phyloP scores from a whole-genome alignment of 495 filamentous ascomycete species.

The Xylaria flabelliformis region DNA sequence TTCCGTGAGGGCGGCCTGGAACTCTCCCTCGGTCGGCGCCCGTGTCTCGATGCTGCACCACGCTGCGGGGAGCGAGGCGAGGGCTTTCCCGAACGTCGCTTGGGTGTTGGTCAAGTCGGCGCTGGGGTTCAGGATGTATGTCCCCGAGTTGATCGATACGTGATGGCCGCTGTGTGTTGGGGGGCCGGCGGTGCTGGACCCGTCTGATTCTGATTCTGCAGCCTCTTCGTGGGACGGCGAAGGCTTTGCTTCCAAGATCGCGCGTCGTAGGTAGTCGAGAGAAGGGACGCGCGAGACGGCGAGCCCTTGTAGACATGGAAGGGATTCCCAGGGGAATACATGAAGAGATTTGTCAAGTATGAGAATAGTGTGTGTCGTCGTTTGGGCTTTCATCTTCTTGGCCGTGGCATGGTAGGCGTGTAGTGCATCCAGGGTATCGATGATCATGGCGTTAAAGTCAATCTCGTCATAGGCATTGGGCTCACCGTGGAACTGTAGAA shows the following conservation, averaged over 20 bases:
- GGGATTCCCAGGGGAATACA: slow-evolving; percentile 91
- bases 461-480: slow-evolving; percentile 97
- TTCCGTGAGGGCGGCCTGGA: slow-evolving; percentile 64
- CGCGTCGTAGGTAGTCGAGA: slow-evolving; percentile 73
- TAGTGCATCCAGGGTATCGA: slow-evolving; percentile 83
- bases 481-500: slow-evolving; percentile 95
- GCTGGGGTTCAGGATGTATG: slow-evolving; percentile 87
- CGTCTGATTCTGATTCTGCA: slow-evolving; percentile 25
- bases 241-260: slow-evolving; percentile 46
- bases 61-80: slow-evolving; percentile 46
- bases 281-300: slow-evolving; percentile 86
- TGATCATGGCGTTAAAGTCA: slow-evolving; percentile 88
- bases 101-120: slow-evolving; percentile 84
- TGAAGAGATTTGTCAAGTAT: slow-evolving; percentile 93
- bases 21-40: slow-evolving; percentile 77
- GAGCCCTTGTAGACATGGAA: slow-evolving; percentile 81
- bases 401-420: slow-evolving; percentile 73
- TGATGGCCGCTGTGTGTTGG: slow-evolving; percentile 52
- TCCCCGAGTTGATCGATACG: slow-evolving; percentile 66
- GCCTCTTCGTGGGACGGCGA: not conserved
- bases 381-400: slow-evolving; percentile 42
- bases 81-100: slow-evolving; percentile 67
- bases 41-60: slow-evolving; percentile 73
- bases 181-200: slow-evolving; percentile 1
- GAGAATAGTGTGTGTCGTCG: slow-evolving; percentile 77